Evolutionary conservation across 1,139 yeast genomes (phyloP), one percentile per base, ranked within the genome.

Genomic region (Candida mesenterica): DNA sequence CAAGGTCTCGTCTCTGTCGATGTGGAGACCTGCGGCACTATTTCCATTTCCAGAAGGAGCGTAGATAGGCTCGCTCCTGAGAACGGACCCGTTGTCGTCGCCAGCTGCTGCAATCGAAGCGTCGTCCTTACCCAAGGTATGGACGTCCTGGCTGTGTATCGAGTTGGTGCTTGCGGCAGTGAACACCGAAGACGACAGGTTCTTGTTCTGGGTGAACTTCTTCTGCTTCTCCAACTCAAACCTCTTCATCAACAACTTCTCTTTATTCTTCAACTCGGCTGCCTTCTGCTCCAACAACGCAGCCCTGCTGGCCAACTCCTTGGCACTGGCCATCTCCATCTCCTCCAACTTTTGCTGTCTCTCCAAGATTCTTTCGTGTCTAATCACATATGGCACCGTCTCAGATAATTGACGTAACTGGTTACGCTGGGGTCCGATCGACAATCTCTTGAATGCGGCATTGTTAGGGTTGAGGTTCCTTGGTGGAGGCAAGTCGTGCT

Each of bases 301-400:
- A 6, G 89, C 90, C 48, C 90, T 68, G 41, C 66, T 67, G 16
- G 87, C 80, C 50, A 84, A 64, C 51, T 83, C 90, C 53, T 74
- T 73, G 0, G 92, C 92, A 43, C 86, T 77, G 42, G 82, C 82
- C 57, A 82, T 80, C 55, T 84, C 94, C 63, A 84, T 63, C 50
- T 84, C 88, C 53, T 84, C 90, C 42, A 84, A 64, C 59, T 82
- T 83, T 41, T 80, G 86, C 53, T 84, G 90, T 57, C 86, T 80
- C 40, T 83, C 83, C 46, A 80, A 63, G 38, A 83, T 73, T 42
- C 85, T 72, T 56, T 84, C 92, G 55, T 84, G 92, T 54, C 86
- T 75, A 44, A 84, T 65, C 24, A 83, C 84, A 48, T 84, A 84
- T 23, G 94, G 94, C 20, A 84, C 87, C 2, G 92, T 84, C 53